Conservation (phyloP, 495 filamentous ascomycete species). For the Aspergillus avenaceus region DNA sequence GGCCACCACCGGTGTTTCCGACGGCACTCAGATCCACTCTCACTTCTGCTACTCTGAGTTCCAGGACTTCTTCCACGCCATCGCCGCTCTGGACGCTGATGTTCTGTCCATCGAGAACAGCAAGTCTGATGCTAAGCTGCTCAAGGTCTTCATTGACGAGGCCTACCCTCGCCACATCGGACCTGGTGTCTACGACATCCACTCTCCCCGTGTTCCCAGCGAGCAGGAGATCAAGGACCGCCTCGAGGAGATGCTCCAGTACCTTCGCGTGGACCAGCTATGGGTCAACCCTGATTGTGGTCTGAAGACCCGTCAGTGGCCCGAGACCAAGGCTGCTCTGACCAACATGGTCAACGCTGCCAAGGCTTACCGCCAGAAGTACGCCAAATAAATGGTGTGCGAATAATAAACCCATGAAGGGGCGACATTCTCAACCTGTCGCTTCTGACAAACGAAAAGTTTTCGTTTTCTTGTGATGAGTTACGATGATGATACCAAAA, state of each 20-base stretch:
- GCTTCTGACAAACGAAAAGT: conserved; percentile 25
- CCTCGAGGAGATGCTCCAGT: conserved; percentile 93
- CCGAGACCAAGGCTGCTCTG: conserved; percentile 90
- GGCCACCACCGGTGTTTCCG: conserved; percentile 81
- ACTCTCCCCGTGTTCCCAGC: conserved; percentile 92
- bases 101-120: conserved; percentile 99
- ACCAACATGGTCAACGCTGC: conserved; percentile 92
- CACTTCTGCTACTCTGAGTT: conserved; percentile 99
- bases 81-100: conserved; percentile 95
- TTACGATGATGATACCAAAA: conserved; percentile 52
- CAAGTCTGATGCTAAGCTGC: conserved; percentile 98
- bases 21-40: conserved; percentile 97
- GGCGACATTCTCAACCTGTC: conserved; percentile 44
- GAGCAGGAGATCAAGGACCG: conserved; percentile 97
- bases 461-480: conserved; percentile 36
- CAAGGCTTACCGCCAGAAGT: conserved; percentile 91
- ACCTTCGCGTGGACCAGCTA: conserved; percentile 90
- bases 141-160: conserved; percentile 97
- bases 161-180: conserved; percentile 96
- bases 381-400: conserved; percentile 49
- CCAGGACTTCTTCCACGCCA: conserved; percentile 99
- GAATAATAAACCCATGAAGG: conserved; percentile 18
- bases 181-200: conserved; percentile 99
- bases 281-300: conserved; percentile 99
- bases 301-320: conserved; percentile 96